These are phyloP conservation scores for Calonectria pseudoturangicola DNA, from an alignment of 2,329 filamentous ascomycete species.

Conservation along the genomic window DNA sequence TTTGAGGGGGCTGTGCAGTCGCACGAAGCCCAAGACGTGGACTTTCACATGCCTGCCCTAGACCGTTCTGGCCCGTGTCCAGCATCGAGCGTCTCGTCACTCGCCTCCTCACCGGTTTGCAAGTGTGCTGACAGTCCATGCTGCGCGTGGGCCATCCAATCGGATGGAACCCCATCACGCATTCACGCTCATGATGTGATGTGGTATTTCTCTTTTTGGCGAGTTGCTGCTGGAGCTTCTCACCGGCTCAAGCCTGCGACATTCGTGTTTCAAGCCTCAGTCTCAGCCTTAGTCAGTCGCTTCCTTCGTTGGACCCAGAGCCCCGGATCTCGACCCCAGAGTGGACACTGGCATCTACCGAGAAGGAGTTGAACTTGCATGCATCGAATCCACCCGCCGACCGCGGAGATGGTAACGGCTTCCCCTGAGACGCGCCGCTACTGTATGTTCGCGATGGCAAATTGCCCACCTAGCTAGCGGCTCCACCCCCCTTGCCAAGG, in stretches of 20 bases:
- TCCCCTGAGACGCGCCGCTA: constrained; percentile 2
- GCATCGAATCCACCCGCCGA: constrained; percentile 14
- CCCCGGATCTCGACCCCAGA: neutral
- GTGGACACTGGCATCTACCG: constrained; percentile 2
- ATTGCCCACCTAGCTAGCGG: constrained; percentile 8
- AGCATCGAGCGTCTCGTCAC: neutral
- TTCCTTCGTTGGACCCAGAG: neutral
- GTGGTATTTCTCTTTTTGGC: neutral
- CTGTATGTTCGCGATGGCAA: constrained; percentile 6
- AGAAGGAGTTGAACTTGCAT: constrained; percentile 2
- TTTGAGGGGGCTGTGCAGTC: neutral
- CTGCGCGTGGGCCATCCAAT: neutral
- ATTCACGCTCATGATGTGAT: neutral
- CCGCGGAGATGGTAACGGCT: constrained; percentile 11
- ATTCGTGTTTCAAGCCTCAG: constrained; percentile 5
- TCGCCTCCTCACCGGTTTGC: neutral
- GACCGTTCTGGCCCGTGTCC: constrained; percentile 10
- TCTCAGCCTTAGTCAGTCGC: neutral
- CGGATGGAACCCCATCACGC: neutral
- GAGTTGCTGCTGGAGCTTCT: constrained; percentile 1
- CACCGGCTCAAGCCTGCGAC: constrained; percentile 4
- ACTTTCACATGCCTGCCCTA: neutral
- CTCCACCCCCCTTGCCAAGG: constrained; percentile 9
- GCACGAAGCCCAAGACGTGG: constrained; percentile 4
- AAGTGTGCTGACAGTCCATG: neutral